Percentiles rank a stretch among this genome's conserved stretches.
phyloP scores from a whole-genome alignment of 371 early-diverging fungal species.

The Fennellomyces sp. region DNA sequence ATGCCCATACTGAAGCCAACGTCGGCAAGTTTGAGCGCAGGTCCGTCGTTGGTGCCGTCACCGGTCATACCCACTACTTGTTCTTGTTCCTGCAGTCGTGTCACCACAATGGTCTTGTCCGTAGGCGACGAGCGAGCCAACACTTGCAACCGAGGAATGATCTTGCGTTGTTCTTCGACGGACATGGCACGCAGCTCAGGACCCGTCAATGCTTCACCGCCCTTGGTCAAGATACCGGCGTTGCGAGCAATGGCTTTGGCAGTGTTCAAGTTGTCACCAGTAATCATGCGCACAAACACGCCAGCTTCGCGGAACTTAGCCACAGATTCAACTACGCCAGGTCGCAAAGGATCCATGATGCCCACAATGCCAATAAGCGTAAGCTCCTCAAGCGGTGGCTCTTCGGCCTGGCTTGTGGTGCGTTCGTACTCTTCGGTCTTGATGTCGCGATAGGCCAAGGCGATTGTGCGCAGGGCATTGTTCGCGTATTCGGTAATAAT shows the following conservation, averaged over 20 bases:
- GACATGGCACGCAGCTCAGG: slow-evolving; percentile 83
- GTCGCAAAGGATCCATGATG: slow-evolving; percentile 92
- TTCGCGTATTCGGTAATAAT: slow-evolving; percentile 80
- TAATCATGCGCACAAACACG: slow-evolving; percentile 95
- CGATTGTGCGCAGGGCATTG: slow-evolving; percentile 89
- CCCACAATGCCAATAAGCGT: slow-evolving; percentile 85
- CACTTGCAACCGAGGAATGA: slow-evolving; percentile 88
- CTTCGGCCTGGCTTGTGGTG: slow-evolving; percentile 47
- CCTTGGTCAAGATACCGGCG: slow-evolving; percentile 85
- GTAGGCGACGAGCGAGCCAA: slow-evolving; percentile 92
- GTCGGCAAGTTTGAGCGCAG: slow-evolving; percentile 94
- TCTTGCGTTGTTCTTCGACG: slow-evolving; percentile 75
- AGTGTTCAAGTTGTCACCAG: slow-evolving; percentile 93
- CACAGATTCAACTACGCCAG: slow-evolving; percentile 86
- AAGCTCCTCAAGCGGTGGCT: slow-evolving; percentile 65
- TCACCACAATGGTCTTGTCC: slow-evolving; percentile 93
- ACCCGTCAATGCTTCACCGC: slow-evolving; percentile 87
- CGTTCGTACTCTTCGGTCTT: slow-evolving; percentile 24
- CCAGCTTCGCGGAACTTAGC: slow-evolving; percentile 84
- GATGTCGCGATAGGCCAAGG: slow-evolving; percentile 78
- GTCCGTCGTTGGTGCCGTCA: slow-evolving; percentile 98
- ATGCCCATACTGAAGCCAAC: slow-evolving; percentile 99
- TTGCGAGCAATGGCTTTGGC: slow-evolving; percentile 89
- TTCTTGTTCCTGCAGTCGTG: slow-evolving; percentile 80
- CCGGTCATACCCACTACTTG: slow-evolving; percentile 97